Percentiles rank a stretch among this genome's conserved stretches.
Conservation (phyloP, 768 basidiomycete genomes). For the Macrolepiota dolichaula region DNA sequence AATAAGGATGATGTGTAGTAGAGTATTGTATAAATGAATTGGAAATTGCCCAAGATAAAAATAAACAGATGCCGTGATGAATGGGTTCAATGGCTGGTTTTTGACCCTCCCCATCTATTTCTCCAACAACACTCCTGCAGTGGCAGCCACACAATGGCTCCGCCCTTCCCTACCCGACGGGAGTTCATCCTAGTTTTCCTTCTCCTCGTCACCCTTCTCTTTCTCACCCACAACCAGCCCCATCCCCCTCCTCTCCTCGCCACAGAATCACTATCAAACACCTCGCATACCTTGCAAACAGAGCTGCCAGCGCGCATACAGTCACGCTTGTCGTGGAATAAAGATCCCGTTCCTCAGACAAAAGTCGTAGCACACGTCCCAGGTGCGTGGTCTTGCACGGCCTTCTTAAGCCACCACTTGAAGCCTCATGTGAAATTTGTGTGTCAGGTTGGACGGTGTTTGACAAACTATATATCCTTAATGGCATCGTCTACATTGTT, state of each 20-base stretch:
- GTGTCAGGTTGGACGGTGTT: constrained; percentile 84
- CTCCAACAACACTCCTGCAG: constrained; percentile 13
- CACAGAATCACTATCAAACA: constrained; percentile 2
- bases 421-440: not conserved
- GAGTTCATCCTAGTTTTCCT: constrained; percentile 15
- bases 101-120: constrained; percentile 9
- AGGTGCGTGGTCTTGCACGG: constrained; percentile 38
- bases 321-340: constrained; percentile 36
- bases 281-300: constrained; percentile 13
- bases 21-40: not conserved
- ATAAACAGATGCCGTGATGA: not conserved
- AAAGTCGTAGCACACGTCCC: constrained; percentile 72
- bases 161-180: constrained; percentile 15
- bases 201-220: constrained; percentile 12
- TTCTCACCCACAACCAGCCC: constrained; percentile 5
- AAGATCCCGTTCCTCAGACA: constrained; percentile 48
- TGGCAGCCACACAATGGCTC: constrained; percentile 1
- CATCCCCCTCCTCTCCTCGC: constrained; percentile 7
- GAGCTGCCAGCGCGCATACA: constrained; percentile 14
- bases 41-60: not conserved
- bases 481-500: constrained; percentile 82
- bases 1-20: not conserved
- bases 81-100: not conserved
- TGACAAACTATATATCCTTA: constrained; percentile 76
- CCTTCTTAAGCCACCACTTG: not conserved